Conservation (phyloP, 768 basidiomycete species). For the Xanthoconium purpureum region DNA sequence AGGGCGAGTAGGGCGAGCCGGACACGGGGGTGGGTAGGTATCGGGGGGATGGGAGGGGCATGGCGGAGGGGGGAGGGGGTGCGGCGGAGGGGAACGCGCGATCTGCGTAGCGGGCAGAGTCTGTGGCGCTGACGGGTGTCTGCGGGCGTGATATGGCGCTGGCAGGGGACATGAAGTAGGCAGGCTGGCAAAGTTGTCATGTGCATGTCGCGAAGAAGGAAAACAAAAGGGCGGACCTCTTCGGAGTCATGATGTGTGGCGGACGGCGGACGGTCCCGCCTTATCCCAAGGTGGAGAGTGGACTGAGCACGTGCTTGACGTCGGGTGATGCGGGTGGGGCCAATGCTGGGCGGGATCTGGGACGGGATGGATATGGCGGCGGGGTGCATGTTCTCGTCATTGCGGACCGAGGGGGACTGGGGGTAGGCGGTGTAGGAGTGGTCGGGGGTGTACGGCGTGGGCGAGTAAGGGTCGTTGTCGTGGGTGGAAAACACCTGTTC, state of each 20-base stretch:
- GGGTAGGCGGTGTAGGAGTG: conserved; percentile 29
- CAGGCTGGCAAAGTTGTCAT: conserved; percentile 21
- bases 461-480: conserved; percentile 37
- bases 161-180: conserved; percentile 38
- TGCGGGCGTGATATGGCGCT: conserved; percentile 38
- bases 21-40: conserved; percentile 46
- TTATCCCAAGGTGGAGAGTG: conserved; percentile 32
- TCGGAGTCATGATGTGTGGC: conserved; percentile 25
- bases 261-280: conserved; percentile 28
- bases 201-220: neutral
- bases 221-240: conserved; percentile 21
- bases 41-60: conserved; percentile 37
- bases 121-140: conserved; percentile 35
- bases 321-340: conserved; percentile 50
- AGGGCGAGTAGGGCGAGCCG: conserved; percentile 47
- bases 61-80: conserved; percentile 17
- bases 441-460: conserved; percentile 24
- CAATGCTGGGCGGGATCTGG: conserved; percentile 51
- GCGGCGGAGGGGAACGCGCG: conserved; percentile 29
- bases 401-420: conserved; percentile 30
- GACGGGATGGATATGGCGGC: conserved; percentile 27
- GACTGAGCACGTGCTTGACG: conserved; percentile 40
- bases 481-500: conserved; percentile 38
- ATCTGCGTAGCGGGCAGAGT: conserved; percentile 34
- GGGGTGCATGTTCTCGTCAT: conserved; percentile 27